These are phyloP conservation scores for Gleditsia sinensis DNA, from an alignment of 306 rosid species.

Conservation along the genomic window DNA sequence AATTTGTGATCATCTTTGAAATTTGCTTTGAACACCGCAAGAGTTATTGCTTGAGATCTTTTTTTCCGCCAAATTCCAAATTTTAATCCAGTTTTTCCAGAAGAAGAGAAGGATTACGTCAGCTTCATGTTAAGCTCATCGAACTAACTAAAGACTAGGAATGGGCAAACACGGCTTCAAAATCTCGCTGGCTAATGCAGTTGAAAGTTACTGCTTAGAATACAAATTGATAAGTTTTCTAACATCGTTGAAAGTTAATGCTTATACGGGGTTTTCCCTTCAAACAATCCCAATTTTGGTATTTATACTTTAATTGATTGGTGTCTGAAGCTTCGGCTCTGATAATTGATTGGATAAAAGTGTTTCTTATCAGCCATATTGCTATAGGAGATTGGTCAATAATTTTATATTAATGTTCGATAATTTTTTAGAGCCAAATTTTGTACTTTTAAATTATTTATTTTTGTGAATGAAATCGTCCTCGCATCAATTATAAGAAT, in stretches of 20 bases:
- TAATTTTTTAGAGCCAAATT: neutral
- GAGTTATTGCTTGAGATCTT: constrained; percentile 37
- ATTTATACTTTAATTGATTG: neutral
- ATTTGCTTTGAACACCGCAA: constrained; percentile 38
- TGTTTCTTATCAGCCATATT: too few relatives aligned
- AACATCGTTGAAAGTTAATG: neutral
- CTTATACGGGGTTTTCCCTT: neutral
- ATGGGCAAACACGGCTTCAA: constrained; percentile 24
- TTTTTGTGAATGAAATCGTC: neutral
- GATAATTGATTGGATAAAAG: neutral
- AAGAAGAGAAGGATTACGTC: constrained; percentile 51
- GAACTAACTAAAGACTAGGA: constrained; percentile 35
- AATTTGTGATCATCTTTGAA: constrained; percentile 80
- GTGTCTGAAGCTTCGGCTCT: neutral
- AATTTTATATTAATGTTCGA: neutral
- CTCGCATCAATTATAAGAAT: neutral
- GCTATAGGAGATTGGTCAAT: neutral
- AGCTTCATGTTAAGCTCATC: constrained; percentile 38
- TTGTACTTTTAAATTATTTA: neutral
- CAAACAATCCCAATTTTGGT: too few relatives aligned
- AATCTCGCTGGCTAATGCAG: constrained; percentile 20
- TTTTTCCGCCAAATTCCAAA: constrained; percentile 34
- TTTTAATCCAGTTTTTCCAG: constrained; percentile 28
- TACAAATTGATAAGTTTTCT: constrained; percentile 17
- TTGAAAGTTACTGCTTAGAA: constrained; percentile 19